Evolutionary conservation across 208 protist species (phyloP).

Genomic region (Sergeia podlipaevii): DNA sequence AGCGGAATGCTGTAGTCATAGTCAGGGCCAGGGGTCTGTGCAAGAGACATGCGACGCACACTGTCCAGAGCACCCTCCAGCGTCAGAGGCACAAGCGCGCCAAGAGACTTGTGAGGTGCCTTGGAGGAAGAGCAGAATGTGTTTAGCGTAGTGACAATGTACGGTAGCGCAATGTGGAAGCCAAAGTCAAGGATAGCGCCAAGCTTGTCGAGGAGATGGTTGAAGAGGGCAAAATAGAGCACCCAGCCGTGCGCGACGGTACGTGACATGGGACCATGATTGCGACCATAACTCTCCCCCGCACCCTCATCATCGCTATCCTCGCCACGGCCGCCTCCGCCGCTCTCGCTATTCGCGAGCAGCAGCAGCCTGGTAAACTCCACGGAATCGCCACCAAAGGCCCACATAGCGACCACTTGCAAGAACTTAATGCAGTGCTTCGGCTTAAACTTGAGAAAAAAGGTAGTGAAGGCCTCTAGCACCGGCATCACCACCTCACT

Average conservation of each 20-base stretch:
- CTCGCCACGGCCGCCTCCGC: slow-evolving; percentile 6
- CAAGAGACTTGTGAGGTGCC: slow-evolving; percentile 10
- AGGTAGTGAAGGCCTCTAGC: slow-evolving; percentile 71
- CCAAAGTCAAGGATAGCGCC: slow-evolving; percentile 78
- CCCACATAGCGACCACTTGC: slow-evolving; percentile 66
- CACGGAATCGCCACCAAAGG: slow-evolving; percentile 48
- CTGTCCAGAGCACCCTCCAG: slow-evolving; percentile 70
- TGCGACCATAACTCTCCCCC: slow-evolving; percentile 11
- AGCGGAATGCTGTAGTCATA: slow-evolving; percentile 72
- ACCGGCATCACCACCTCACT: slow-evolving; percentile 64
- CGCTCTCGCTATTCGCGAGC: slow-evolving; percentile 9
- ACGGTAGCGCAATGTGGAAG: slow-evolving; percentile 57
- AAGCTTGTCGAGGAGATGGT: slow-evolving; percentile 71
- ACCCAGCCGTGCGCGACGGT: slow-evolving; percentile 64
- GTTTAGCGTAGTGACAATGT: slow-evolving; percentile 56
- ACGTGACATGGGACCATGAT: slow-evolving; percentile 25
- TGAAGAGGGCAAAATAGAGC: slow-evolving; percentile 76
- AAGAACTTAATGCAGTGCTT: slow-evolving; percentile 70
- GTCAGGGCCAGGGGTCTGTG: slow-evolving; percentile 71
- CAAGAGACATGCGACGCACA: slow-evolving; percentile 60
- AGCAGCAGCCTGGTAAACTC: slow-evolving; percentile 5
- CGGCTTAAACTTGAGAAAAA: slow-evolving; percentile 89
- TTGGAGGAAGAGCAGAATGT: slow-evolving; percentile 44
- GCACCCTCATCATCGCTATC: slow-evolving; percentile 7
- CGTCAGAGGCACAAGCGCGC: slow-evolving; percentile 50